A percentile compares a stretch with the other conserved stretches of the same genome.
Evolutionary conservation across 176 grass and related monocot genomes (phyloP).

Genomic region (Oryza glaberrima): DNA sequence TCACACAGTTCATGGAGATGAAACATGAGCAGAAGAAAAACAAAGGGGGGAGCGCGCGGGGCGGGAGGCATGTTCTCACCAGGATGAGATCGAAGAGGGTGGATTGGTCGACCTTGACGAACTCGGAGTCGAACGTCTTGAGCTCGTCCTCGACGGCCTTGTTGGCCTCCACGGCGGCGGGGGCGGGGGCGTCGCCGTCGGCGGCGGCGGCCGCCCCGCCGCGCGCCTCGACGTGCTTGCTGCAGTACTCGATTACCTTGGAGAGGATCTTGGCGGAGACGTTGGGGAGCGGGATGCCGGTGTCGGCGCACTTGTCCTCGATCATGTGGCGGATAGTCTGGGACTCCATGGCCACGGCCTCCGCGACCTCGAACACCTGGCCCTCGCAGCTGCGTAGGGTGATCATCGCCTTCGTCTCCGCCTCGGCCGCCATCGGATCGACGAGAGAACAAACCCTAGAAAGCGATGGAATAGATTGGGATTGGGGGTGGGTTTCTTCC

Average conservation of each 20-base stretch:
- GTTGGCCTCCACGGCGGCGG: not conserved
- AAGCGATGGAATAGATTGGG: not conserved
- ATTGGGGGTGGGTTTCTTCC: not conserved
- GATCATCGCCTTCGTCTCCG: constrained; percentile 14
- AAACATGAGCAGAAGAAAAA: not conserved
- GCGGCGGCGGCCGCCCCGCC: not conserved
- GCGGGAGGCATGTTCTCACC: constrained; percentile 22
- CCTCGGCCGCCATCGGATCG: constrained; percentile 31
- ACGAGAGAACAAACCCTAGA: constrained; percentile 25
- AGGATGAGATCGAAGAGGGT: constrained; percentile 63
- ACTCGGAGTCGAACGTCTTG: constrained; percentile 48
- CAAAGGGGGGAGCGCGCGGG: too few species aligned
- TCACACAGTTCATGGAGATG: not conserved
- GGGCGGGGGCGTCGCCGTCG: not conserved
- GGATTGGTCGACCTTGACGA: constrained; percentile 61
- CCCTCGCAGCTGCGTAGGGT: constrained; percentile 44
- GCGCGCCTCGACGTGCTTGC: constrained; percentile 44
- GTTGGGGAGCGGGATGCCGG: constrained; percentile 60
- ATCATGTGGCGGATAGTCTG: constrained; percentile 60
- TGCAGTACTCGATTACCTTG: constrained; percentile 66
- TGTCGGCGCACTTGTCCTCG: constrained; percentile 51
- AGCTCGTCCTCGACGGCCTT: constrained; percentile 37
- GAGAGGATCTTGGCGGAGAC: constrained; percentile 51
- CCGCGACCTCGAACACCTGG: constrained; percentile 53
- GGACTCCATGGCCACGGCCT: constrained; percentile 50